Evolutionary conservation across 2,329 filamentous ascomycete genomes (phyloP).

Genomic region (Colletotrichum caudatum): DNA sequence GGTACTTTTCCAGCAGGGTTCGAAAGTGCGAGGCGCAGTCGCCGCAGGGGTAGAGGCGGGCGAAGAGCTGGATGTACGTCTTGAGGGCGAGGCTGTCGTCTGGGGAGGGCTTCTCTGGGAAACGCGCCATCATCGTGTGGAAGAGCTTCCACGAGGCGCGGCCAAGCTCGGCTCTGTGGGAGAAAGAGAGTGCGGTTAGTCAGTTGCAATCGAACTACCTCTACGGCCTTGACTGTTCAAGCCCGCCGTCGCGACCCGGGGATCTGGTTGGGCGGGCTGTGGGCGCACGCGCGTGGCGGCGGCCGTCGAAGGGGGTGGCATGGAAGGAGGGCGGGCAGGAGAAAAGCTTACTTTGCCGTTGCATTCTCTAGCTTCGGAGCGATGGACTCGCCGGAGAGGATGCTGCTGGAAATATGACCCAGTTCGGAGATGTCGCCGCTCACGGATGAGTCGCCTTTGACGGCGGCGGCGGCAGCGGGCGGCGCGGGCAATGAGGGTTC

Average conservation of each 20-base stretch:
- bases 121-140: conserved; percentile 78
- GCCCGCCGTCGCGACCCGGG: neutral
- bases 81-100: conserved; percentile 73
- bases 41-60: conserved; percentile 77
- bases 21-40: conserved; percentile 78
- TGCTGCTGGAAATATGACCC: conserved; percentile 56
- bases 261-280: neutral
- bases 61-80: conserved; percentile 75
- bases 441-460: conserved; percentile 42
- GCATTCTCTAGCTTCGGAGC: conserved; percentile 86
- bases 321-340: neutral
- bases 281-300: neutral
- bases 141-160: conserved; percentile 77
- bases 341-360: conserved; percentile 74
- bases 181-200: conserved; percentile 24
- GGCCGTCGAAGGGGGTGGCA: neutral
- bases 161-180: conserved; percentile 70
- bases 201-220: neutral
- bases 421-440: conserved; percentile 52
- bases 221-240: conserved; percentile 6
- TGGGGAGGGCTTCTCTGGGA: conserved; percentile 72
- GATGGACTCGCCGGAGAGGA: conserved; percentile 77
- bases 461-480: conserved; percentile 33
- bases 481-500: conserved; percentile 25
- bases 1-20: conserved; percentile 69